Evolutionary conservation across 768 basidiomycete species (phyloP).

Genomic region (Leucocoprinus sp.): DNA sequence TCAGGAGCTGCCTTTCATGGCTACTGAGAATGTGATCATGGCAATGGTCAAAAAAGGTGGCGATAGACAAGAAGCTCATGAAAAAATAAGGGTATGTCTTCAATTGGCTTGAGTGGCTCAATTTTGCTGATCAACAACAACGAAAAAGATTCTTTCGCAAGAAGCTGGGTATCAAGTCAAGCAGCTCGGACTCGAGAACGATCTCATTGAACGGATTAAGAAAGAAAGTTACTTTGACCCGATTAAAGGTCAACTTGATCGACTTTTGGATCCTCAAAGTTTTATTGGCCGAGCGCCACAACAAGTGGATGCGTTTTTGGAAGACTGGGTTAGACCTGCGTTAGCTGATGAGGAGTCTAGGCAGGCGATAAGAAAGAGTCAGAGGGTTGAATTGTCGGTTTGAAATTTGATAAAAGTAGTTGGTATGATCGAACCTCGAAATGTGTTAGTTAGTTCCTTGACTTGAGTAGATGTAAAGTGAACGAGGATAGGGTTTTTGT

Average conservation of each 20-base stretch:
- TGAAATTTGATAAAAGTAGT: slow-evolving; percentile 15
- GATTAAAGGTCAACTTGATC: slow-evolving; percentile 73
- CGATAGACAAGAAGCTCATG: slow-evolving; percentile 94
- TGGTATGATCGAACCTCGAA: neutral
- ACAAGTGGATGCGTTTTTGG: slow-evolving; percentile 85
- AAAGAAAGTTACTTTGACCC: slow-evolving; percentile 82
- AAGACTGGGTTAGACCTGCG: slow-evolving; percentile 83
- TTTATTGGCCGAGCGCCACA: slow-evolving; percentile 94
- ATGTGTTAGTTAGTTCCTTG: too few relatives aligned
- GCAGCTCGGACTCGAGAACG: slow-evolving; percentile 89
- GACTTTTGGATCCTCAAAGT: slow-evolving; percentile 72
- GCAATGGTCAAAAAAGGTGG: slow-evolving; percentile 92
- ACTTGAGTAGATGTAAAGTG: too few relatives aligned
- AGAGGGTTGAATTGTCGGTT: slow-evolving; percentile 61
- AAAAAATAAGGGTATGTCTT: slow-evolving; percentile 73
- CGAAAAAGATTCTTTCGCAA: slow-evolving; percentile 74
- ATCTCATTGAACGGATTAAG: slow-evolving; percentile 83
- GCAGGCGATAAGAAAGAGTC: slow-evolving; percentile 40
- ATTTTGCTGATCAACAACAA: neutral
- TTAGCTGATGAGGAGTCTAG: slow-evolving; percentile 50
- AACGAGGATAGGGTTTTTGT: too few relatives aligned
- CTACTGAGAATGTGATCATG: slow-evolving; percentile 99
- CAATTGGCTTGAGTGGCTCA: neutral
- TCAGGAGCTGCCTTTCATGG: slow-evolving; percentile 99
- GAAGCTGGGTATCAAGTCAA: slow-evolving; percentile 94